Base-by-base conservation (phyloP, 75 land plant species). In the Chamaecyparis obtusa region DNA sequence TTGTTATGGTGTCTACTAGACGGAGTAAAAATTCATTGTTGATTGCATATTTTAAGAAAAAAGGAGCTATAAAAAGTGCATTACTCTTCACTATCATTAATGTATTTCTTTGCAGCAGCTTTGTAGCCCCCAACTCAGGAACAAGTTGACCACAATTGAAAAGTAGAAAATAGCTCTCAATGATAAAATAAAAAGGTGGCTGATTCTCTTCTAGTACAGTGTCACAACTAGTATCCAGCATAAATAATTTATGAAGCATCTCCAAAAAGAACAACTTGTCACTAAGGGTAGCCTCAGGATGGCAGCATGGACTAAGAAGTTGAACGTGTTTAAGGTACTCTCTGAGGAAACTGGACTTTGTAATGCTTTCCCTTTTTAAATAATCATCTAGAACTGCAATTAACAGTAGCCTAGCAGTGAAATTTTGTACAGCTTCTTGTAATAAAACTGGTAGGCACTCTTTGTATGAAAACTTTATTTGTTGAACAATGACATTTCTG, bases 301-400 rank as follows among this genome's bases (percentile, higher is more conserved):
- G 17, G 46, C 90, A 90, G 24, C 85, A 87, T 57, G 89, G 88
- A 19, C 24, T 17, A 41, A 92, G 90, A 7, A 27, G 41, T 16
- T 72, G 32, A 55, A 92, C 19, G 39, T 92, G 92, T 13, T 60
- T 83, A 41, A 92, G 60, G 64, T 87, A 86, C 44, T 90, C 93
- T 75, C 37, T 75, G 37, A 92, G 46, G 83, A 92, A 92, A 79
- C 93, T 90, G 6, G 64, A 85, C 57, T 78, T 86, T 30, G 93
- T 86, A 85, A 92, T 90, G 54, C 80, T 88, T 27, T 77, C 80
- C 36, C 84, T 88, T 48, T 44, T 72, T 17, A 88, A 69, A 43
- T 90, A 90, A 72, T 92, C 90, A 60, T 92, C 92, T 77, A 92
- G 76, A 43, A 92, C 51, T 48, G 93, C 93, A 57, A 49, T 84